A percentile compares a stretch with the other conserved stretches of the same genome.
These are phyloP conservation scores for Ocimum tenuiflorum DNA, from an alignment of 257 asterid genomes.

Conservation along the genomic window DNA sequence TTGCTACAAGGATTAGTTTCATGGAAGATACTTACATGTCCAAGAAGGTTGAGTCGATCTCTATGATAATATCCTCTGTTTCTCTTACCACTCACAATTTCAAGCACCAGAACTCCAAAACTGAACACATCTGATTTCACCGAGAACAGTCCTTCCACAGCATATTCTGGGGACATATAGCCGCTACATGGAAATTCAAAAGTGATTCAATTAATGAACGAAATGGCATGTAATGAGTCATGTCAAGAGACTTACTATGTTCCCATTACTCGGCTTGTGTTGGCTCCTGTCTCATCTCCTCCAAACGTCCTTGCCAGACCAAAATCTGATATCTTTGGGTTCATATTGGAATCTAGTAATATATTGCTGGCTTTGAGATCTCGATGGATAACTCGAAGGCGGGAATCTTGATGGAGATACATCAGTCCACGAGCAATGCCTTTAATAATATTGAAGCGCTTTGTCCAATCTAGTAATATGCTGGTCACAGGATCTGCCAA, in stretches of 20 bases:
- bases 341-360: constrained; percentile 26
- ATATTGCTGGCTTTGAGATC: constrained; percentile 37
- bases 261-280: constrained; percentile 22
- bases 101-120: constrained; percentile 36
- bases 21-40: constrained; percentile 25
- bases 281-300: constrained; percentile 22
- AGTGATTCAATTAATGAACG: too few relatives aligned
- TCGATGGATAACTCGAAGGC: constrained; percentile 28
- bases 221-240: background rate
- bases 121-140: constrained; percentile 41
- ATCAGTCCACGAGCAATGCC: constrained; percentile 34
- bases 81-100: constrained; percentile 31
- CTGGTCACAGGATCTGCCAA: constrained; percentile 6
- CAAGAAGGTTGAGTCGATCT: constrained; percentile 26
- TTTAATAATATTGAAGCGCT: constrained; percentile 15
- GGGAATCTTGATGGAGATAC: constrained; percentile 42
- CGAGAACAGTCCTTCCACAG: constrained; percentile 25
- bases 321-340: constrained; percentile 30
- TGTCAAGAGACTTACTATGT: constrained; percentile 19
- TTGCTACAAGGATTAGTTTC: background rate
- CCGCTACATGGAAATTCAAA: constrained; percentile 17
- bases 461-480: constrained; percentile 15
- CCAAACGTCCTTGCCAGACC: constrained; percentile 23
- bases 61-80: constrained; percentile 24
- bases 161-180: constrained; percentile 46